Evolutionary conservation across 164 flowering plant species (phyloP).

Genomic region (Warburgia ugandensis): DNA sequence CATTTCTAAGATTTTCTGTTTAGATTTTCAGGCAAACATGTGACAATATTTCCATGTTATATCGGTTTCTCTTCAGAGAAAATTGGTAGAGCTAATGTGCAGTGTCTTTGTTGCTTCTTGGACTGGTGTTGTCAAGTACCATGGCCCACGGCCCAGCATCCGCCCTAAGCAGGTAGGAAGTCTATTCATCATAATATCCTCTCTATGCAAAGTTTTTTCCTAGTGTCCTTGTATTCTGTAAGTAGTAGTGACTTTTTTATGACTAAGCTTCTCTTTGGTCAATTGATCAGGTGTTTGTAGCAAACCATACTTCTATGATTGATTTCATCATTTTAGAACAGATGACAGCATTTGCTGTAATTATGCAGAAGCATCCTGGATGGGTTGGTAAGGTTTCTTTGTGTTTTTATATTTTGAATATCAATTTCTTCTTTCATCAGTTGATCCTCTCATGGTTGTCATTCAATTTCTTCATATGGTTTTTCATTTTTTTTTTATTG

Average conservation of each 20-base stretch:
- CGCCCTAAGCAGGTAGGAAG: conserved; percentile 73
- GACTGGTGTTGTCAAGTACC: conserved; percentile 98
- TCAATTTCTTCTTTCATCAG: too few species aligned
- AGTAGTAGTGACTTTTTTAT: not conserved
- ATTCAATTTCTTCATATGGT: not conserved
- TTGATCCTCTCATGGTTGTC: not conserved
- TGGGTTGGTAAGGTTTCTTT: conserved; percentile 88
- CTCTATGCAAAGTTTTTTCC: not conserved
- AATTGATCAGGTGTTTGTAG: conserved; percentile 78
- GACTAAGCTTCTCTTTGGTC: conserved; percentile 13
- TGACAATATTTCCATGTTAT: not conserved
- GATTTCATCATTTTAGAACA: conserved; percentile 95
- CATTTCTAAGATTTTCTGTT: too few species aligned
- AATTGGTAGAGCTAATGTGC: conserved; percentile 86
- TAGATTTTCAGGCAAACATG: not conserved
- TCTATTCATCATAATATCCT: not conserved
- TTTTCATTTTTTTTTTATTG: not conserved
- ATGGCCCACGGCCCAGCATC: conserved; percentile 94
- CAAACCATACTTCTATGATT: conserved; percentile 98
- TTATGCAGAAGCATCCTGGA: conserved; percentile 99
- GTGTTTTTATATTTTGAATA: too few species aligned
- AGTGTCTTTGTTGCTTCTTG: conserved; percentile 98
- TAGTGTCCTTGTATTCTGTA: not conserved
- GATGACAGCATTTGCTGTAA: conserved; percentile 98
- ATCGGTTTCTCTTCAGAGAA: conserved; percentile 44